These are phyloP conservation scores for Cornus suecica DNA, from an alignment of 148 eudicot genomes.

Conservation along the genomic window DNA sequence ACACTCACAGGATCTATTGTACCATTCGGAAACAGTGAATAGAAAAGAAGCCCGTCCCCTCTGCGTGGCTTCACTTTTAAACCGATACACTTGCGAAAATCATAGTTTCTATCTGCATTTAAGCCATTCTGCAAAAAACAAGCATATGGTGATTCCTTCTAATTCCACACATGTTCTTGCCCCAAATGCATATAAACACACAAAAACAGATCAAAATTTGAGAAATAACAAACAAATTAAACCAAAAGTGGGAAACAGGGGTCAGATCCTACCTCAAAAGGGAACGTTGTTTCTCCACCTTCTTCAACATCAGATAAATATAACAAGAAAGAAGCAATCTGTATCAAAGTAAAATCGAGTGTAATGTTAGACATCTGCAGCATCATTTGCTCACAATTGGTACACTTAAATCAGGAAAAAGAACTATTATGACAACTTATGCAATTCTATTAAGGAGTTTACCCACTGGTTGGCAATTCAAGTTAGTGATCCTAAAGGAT, in stretches of 20 bases:
- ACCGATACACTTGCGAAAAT: constrained; percentile 68
- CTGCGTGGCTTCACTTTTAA: constrained; percentile 74
- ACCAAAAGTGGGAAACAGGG: background rate
- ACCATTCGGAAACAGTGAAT: constrained; percentile 75
- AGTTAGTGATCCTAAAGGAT: background rate
- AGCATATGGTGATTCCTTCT: constrained; percentile 3
- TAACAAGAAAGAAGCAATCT: constrained; percentile 85
- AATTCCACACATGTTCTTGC: background rate
- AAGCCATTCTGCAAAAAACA: constrained; percentile 53
- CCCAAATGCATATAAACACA: background rate
- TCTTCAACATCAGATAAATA: constrained; percentile 89
- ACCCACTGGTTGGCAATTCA: background rate
- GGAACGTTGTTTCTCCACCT: constrained; percentile 98
- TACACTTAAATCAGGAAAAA: background rate
- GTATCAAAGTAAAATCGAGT: constrained; percentile 18
- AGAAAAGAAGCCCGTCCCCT: constrained; percentile 85
- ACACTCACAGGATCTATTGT: constrained; percentile 80
- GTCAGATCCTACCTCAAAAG: constrained; percentile 59
- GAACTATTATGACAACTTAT: background rate
- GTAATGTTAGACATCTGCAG: background rate
- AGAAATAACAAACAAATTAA: background rate
- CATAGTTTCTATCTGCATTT: constrained; percentile 52
- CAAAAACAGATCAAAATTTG: background rate
- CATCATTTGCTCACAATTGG: background rate
- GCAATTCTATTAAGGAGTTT: background rate